Evolutionary conservation across 2,329 filamentous ascomycete species (phyloP).

Genomic region (Polytolypa hystricis): DNA sequence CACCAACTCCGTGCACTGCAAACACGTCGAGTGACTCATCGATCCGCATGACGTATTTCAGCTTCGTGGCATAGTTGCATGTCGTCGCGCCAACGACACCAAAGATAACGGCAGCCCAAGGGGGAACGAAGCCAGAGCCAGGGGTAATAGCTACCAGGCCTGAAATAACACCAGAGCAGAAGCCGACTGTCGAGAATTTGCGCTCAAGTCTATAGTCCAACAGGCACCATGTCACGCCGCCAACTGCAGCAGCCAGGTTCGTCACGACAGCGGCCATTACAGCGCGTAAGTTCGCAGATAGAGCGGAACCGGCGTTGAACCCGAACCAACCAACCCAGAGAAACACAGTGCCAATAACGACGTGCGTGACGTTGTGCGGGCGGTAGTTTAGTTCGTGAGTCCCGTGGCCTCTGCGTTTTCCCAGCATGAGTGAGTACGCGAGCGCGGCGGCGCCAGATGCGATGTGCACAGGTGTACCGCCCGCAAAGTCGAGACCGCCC

Average conservation of each 20-base stretch:
- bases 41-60: constrained; percentile 71
- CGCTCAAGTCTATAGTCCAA: constrained; percentile 79
- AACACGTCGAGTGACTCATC: constrained; percentile 87
- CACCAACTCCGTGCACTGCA: constrained; percentile 68
- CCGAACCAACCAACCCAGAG: constrained; percentile 95
- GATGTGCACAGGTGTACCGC: constrained; percentile 84
- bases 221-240: constrained; percentile 80
- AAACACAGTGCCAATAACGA: constrained; percentile 85
- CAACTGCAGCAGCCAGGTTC: constrained; percentile 72
- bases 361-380: constrained; percentile 85
- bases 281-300: constrained; percentile 70
- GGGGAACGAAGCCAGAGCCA: constrained; percentile 72
- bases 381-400: constrained; percentile 85
- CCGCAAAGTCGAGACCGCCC: constrained; percentile 79
- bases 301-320: constrained; percentile 79
- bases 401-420: constrained; percentile 72
- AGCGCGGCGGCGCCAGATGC: constrained; percentile 71
- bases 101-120: constrained; percentile 73
- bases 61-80: constrained; percentile 83
- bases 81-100: constrained; percentile 64
- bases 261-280: constrained; percentile 81
- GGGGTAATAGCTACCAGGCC: constrained; percentile 83
- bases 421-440: constrained; percentile 84
- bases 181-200: constrained; percentile 88
- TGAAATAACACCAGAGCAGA: constrained; percentile 82